phyloP scores from a whole-genome alignment of 225 moss, liverwort and hornwort genomes.

The Rhytidiadelphus loreus region DNA sequence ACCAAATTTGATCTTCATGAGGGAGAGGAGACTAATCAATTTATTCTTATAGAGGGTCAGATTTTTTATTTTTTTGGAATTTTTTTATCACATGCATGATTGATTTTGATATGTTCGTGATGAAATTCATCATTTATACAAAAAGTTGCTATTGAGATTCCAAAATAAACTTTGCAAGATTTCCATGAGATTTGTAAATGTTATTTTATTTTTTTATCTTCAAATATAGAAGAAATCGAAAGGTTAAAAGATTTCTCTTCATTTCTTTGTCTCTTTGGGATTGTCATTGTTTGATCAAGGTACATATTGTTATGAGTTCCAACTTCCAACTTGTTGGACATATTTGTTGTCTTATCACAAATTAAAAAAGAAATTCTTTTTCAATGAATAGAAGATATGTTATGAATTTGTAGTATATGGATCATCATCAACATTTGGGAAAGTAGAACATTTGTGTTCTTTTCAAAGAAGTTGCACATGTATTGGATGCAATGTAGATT shows the following conservation, averaged over 20 bases:
- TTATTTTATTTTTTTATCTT: background rate
- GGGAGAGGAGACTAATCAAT: background rate
- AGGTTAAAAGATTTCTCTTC: background rate
- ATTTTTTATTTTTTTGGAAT: background rate
- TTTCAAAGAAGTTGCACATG: too few species aligned
- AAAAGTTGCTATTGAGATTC: background rate
- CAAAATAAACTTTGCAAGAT: background rate
- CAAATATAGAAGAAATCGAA: background rate
- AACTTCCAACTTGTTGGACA: background rate
- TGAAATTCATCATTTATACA: background rate
- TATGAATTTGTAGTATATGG: fast-evolving
- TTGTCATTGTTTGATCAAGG: fast-evolving
- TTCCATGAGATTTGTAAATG: fast-evolving
- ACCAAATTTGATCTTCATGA: fast-evolving
- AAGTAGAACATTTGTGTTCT: background rate
- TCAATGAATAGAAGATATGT: background rate
- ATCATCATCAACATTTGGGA: background rate
- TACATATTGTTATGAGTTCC: fast-evolving
- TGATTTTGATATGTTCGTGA: fast-evolving
- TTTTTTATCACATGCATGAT: too few species aligned
- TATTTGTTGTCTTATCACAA: background rate
- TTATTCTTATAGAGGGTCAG: fast-evolving
- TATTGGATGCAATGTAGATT: background rate
- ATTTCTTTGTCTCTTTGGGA: fast-evolving
- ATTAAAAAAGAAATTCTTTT: background rate